Evolutionary conservation across 2,329 filamentous ascomycete species (phyloP).

Genomic region (Aspergillaceae sp.): DNA sequence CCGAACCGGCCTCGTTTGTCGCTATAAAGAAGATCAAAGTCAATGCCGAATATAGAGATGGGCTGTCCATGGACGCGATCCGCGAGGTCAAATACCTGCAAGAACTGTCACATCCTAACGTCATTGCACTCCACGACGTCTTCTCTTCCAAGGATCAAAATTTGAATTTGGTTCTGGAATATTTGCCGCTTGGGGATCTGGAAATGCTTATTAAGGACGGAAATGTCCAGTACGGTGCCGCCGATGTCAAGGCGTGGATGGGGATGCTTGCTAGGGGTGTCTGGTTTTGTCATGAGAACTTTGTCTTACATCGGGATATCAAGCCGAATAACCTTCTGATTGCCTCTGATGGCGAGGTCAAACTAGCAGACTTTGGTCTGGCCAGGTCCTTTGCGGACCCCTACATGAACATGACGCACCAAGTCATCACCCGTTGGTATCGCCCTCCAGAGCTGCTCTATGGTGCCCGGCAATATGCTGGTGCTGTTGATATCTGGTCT

Average conservation of each 20-base stretch:
- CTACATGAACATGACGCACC: conserved; percentile 77
- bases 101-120: conserved; percentile 89
- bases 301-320: conserved; percentile 90
- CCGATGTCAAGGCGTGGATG: conserved; percentile 98
- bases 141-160: conserved; percentile 97
- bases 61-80: conserved; percentile 87
- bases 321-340: conserved; percentile 98
- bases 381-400: conserved; percentile 85
- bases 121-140: conserved; percentile 84
- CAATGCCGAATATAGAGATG: conserved; percentile 63
- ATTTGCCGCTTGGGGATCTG: conserved; percentile 83
- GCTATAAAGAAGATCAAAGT: conserved; percentile 55
- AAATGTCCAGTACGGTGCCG: conserved; percentile 70
- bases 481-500: conserved; percentile 89
- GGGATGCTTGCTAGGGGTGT: conserved; percentile 88
- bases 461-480: conserved; percentile 79
- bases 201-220: conserved; percentile 89
- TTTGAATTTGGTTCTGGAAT: conserved; percentile 90
- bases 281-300: conserved; percentile 95
- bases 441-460: conserved; percentile 89
- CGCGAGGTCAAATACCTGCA: conserved; percentile 94
- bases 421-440: conserved; percentile 97
- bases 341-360: conserved; percentile 83
- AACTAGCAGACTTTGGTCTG: conserved; percentile 95
- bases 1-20: conserved; percentile 63